Conservation (phyloP, 2,329 filamentous ascomycete genomes). For the Calonectria ilicicola region DNA sequence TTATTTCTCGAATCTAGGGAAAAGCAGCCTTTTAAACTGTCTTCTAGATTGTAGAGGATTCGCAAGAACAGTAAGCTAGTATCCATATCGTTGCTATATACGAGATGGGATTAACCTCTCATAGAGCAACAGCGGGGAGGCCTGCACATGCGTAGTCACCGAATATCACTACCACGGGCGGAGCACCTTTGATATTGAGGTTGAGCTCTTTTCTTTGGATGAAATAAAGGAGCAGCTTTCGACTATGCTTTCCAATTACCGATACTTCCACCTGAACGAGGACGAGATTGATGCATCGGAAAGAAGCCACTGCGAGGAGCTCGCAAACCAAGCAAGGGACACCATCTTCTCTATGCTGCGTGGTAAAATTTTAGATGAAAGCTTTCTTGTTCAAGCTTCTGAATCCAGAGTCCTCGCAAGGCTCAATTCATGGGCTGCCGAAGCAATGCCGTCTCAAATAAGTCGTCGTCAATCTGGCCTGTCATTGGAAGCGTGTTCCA, state of each 20-base stretch:
- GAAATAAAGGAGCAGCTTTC: slow-evolving; percentile 50
- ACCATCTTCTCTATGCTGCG: slow-evolving; percentile 54
- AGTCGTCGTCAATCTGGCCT: not conserved
- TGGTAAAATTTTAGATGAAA: slow-evolving; percentile 30
- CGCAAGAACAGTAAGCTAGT: slow-evolving; percentile 54
- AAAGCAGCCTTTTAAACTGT: slow-evolving; percentile 63
- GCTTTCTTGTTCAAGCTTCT: slow-evolving; percentile 27
- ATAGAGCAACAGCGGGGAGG: slow-evolving; percentile 57
- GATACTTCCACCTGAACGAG: slow-evolving; percentile 47
- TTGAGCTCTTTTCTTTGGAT: slow-evolving; percentile 47
- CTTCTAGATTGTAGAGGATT: slow-evolving; percentile 55
- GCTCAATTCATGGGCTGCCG: slow-evolving; percentile 38
- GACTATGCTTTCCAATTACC: slow-evolving; percentile 51
- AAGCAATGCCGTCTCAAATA: slow-evolving; percentile 20
- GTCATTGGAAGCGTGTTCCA: slow-evolving; percentile 47
- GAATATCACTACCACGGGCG: slow-evolving; percentile 56
- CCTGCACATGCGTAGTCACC: slow-evolving; percentile 61
- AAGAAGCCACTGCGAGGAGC: slow-evolving; percentile 37
- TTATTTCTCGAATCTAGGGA: slow-evolving; percentile 46
- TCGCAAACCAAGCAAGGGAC: slow-evolving; percentile 49
- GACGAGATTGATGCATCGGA: slow-evolving; percentile 41
- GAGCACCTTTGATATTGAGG: slow-evolving; percentile 47
- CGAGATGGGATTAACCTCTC: not conserved
- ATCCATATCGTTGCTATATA: not conserved
- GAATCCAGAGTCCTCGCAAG: slow-evolving; percentile 33